Evolutionary conservation across 176 grass and related monocot species (phyloP), one percentile per base, ranked within the genome.

Genomic region (Phragmites australis): DNA sequence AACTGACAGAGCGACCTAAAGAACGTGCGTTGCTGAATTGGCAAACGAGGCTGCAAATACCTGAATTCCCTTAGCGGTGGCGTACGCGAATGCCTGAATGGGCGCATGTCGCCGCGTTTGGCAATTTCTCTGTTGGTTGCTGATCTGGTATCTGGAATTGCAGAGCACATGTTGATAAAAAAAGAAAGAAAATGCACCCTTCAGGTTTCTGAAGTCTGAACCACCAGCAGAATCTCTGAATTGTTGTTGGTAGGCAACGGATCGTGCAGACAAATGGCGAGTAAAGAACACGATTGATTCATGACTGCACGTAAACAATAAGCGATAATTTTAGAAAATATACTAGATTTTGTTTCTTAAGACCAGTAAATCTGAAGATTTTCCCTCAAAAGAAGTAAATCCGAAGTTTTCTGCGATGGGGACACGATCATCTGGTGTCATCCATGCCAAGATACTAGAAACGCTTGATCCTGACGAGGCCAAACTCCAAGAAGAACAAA

Each of bases 171-270:
- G 69, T 2, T 39, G 18, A 6, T 68, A 59, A 50, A 27, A n/a
- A n/a, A 73, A 54, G 43, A 53, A 57, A 23, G 47, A 18, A 78
- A 62, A 49, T 47, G 22, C 69, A 49, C 26, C n/a, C 59, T 16
- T 51, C 17, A 51, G 69, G 47, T 22, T 73, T 55, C 12, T 54
- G 13, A 79, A 61, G 16, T 18, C 41, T 68, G 16, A 51, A 29
- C 31, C 46, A 54, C 68, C 68, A 56, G 67, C 39, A 80, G 26
- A 22, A 39, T 74, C 25, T 67, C 50, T 45, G 26, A 72, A 51
- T 60, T 26, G 13, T 6, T 42, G 26, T 46, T 47, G 66, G 1
- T 56, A 25, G 7, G 23, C 18, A 34, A 4, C 46, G 9, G 43
- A 34, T 62, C n/a, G 30, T 72, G 80, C 43, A 62, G 22, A 59